Evolutionary conservation across 495 filamentous ascomycete species (phyloP).

Genomic region (Penicillium egyptiacum): DNA sequence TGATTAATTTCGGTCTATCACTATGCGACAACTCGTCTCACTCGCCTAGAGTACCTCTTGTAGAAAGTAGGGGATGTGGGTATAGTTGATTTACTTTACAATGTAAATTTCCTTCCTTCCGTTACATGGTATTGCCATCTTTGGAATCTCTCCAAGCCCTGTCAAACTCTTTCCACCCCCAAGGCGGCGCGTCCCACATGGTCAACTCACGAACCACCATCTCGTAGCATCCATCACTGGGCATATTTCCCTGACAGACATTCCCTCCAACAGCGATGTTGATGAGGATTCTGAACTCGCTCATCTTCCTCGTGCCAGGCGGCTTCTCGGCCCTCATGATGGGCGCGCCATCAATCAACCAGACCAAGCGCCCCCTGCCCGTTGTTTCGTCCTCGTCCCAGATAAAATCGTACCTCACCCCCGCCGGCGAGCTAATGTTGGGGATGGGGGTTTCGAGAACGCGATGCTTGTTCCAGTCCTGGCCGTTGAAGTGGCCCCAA

Average conservation of each 20-base stretch:
- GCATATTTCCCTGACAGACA: constrained; percentile 34
- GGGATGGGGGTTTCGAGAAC: constrained; percentile 31
- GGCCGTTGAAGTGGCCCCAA: constrained; percentile 31
- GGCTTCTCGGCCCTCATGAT: constrained; percentile 34
- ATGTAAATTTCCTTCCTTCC: too few species aligned
- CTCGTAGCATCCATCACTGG: constrained; percentile 29
- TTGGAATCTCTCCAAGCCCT: constrained; percentile 24
- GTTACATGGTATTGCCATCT: constrained; percentile 33
- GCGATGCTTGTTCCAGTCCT: constrained; percentile 35
- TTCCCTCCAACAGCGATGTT: constrained; percentile 34
- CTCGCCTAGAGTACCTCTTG: constrained; percentile 7
- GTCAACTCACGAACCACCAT: constrained; percentile 31
- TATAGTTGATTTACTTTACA: constrained; percentile 18
- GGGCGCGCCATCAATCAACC: constrained; percentile 30
- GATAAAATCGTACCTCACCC: constrained; percentile 31
- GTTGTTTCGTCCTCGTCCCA: constrained; percentile 32
- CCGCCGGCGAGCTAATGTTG: constrained; percentile 25
- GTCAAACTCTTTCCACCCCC: constrained; percentile 29
- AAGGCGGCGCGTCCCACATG: constrained; percentile 33
- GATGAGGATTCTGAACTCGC: constrained; percentile 33
- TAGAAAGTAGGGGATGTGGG: constrained; percentile 6
- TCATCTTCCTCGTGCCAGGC: constrained; percentile 32
- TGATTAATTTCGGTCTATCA: constrained; percentile 7
- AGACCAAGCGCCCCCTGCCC: constrained; percentile 27
- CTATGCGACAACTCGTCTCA: constrained; percentile 11